These are phyloP conservation scores for Cystobasidium slooffiae DNA, from an alignment of 1,284 basidiomycete genomes.

Conservation along the genomic window DNA sequence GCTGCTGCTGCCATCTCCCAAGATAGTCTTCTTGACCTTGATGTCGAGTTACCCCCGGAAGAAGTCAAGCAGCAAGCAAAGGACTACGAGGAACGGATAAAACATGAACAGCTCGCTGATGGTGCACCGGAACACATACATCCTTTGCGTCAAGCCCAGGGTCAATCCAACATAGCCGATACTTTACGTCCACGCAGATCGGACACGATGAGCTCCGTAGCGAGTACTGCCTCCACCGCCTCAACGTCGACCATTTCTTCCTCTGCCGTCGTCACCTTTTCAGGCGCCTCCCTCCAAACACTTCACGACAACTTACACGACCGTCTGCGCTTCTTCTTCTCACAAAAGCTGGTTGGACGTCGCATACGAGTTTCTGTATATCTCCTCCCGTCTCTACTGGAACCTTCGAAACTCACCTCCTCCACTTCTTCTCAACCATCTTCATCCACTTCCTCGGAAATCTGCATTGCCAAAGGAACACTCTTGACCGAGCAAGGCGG, in stretches of 20 bases:
- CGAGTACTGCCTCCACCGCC: constrained; percentile 18
- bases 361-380: constrained; percentile 49
- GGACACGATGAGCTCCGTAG: constrained; percentile 20
- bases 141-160: not conserved
- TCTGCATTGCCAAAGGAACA: constrained; percentile 41
- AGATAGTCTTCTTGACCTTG: constrained; percentile 10
- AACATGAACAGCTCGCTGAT: constrained; percentile 27
- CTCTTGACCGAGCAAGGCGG: constrained; percentile 47
- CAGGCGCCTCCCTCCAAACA: constrained; percentile 22
- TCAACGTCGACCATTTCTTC: constrained; percentile 4
- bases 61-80: constrained; percentile 25
- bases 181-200: not conserved
- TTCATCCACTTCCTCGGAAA: not conserved
- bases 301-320: constrained; percentile 50
- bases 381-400: constrained; percentile 5
- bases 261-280: constrained; percentile 16
- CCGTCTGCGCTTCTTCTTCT: constrained; percentile 52
- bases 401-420: not conserved
- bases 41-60: constrained; percentile 31
- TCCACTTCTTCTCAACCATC: not conserved
- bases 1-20: not conserved
- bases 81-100: constrained; percentile 19
- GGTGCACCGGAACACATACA: not conserved
- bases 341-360: constrained; percentile 48
- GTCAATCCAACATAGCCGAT: constrained; percentile 4